phyloP scores from a whole-genome alignment of 768 basidiomycete genomes.

The Lentinula aciculospora region DNA sequence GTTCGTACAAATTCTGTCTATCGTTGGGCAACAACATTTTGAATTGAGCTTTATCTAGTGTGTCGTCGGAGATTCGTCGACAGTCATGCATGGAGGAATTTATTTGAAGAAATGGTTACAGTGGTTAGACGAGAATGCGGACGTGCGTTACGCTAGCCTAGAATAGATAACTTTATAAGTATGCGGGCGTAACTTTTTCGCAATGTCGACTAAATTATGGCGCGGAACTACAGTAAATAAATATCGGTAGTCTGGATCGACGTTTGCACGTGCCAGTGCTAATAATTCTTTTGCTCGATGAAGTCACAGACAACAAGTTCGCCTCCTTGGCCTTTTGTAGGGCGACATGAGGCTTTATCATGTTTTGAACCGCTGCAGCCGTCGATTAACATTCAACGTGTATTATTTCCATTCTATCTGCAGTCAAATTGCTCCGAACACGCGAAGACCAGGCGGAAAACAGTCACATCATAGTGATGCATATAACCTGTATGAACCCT shows the following conservation, averaged over 20 bases:
- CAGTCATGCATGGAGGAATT: conserved; percentile 75
- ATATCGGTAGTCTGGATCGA: too few species aligned
- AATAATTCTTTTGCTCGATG: neutral
- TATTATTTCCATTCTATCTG: neutral
- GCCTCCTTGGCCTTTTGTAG: neutral
- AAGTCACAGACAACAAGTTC: neutral
- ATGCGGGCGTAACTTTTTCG: too few species aligned
- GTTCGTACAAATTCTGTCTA: conserved; percentile 37
- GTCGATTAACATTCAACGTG: neutral
- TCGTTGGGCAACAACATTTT: neutral
- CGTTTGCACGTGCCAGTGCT: neutral
- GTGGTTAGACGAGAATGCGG: conserved; percentile 88
- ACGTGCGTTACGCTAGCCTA: conserved; percentile 79
- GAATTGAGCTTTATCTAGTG: too few species aligned
- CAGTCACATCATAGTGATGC: neutral
- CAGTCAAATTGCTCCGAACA: conserved; percentile 3
- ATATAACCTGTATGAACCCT: neutral
- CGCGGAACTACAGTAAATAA: too few species aligned
- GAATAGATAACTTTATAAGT: too few species aligned
- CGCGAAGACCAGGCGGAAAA: conserved; percentile 4
- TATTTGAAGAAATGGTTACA: conserved; percentile 88
- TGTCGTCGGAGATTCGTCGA: conserved; percentile 90
- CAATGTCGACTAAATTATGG: too few species aligned
- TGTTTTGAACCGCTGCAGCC: neutral
- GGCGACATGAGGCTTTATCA: neutral